Conservation (phyloP, 441 rosid genomes). For the Pelargonium fulgidum region DNA sequence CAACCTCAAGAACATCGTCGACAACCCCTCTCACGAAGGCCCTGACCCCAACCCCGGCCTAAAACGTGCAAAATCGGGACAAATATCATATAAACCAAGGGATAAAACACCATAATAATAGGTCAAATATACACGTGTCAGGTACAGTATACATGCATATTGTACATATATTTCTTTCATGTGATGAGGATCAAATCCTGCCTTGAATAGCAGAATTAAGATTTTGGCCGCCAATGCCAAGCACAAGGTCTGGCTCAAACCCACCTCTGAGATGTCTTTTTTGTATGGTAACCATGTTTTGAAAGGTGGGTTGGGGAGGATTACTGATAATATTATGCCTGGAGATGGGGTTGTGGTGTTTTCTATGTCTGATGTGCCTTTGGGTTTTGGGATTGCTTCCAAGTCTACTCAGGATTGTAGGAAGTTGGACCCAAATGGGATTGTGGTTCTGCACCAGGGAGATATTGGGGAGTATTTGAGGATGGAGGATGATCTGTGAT, state of each 20-base stretch:
- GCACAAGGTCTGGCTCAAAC: slow-evolving; percentile 91
- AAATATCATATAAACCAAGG: no score
- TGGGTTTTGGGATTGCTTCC: slow-evolving; percentile 82
- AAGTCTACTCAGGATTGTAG: slow-evolving; percentile 83
- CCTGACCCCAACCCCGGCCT: slow-evolving; percentile 53
- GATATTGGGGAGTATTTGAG: slow-evolving; percentile 81
- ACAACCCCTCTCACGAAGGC: slow-evolving; percentile 81
- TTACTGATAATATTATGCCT: slow-evolving; percentile 61
- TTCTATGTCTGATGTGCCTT: slow-evolving; percentile 81
- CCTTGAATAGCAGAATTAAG: no score
- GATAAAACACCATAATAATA: no score
- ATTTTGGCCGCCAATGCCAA: slow-evolving; percentile 73
- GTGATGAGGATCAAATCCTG: no score
- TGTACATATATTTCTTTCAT: no score
- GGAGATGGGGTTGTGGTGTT: slow-evolving; percentile 87
- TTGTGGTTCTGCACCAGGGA: slow-evolving; percentile 71
- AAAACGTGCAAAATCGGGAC: no score
- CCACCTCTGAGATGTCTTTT: slow-evolving; percentile 91
- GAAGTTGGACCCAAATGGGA: slow-evolving; percentile 81
- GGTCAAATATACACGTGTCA: no score
- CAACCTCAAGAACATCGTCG: slow-evolving; percentile 87
- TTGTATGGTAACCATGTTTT: slow-evolving; percentile 82
- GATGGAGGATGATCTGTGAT: slow-evolving; percentile 68
- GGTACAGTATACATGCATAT: no score
- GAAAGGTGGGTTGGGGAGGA: slow-evolving; percentile 91